phyloP scores from a whole-genome alignment of 768 basidiomycete species.

The Mycena indigotica region DNA sequence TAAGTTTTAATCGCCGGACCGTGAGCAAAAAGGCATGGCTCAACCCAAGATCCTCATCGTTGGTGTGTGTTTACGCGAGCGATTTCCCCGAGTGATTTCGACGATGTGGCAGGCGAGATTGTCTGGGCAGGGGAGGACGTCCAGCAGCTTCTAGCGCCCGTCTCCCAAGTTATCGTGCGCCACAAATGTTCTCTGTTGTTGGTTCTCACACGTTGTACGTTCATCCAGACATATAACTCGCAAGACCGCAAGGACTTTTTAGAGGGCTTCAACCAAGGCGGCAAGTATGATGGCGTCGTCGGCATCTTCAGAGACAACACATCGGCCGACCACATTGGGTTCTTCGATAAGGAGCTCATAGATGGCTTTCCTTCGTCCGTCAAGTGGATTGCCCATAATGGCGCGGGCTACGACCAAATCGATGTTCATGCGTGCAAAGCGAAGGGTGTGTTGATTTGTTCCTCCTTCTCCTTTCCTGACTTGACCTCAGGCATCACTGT shows the following conservation, averaged over 20 bases:
- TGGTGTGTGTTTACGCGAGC: conserved; percentile 20
- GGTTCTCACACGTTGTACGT: conserved; percentile 30
- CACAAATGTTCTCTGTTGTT: background rate
- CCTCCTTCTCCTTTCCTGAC: background rate
- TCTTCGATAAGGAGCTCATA: conserved; percentile 78
- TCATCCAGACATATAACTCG: conserved; percentile 54
- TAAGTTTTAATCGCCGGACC: conserved; percentile 1
- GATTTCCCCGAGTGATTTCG: background rate
- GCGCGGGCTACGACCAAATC: conserved; percentile 90
- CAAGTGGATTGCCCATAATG: conserved; percentile 90
- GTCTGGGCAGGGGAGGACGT: conserved; percentile 83
- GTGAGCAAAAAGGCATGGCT: conserved; percentile 21
- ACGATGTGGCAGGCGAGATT: conserved; percentile 52
- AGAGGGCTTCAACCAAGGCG: conserved; percentile 58
- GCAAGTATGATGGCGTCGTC: conserved; percentile 71
- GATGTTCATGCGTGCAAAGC: conserved; percentile 74
- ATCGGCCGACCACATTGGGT: conserved; percentile 65
- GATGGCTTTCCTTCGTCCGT: conserved; percentile 64
- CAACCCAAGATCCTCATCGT: conserved; percentile 33
- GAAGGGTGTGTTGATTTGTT: conserved; percentile 47
- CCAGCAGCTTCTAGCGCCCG: conserved; percentile 59
- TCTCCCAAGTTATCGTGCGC: conserved; percentile 80
- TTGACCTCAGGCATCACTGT: conserved; percentile 62
- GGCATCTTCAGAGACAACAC: conserved; percentile 81
- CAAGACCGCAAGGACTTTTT: conserved; percentile 70